A percentile compares a stretch with the other conserved stretches of the same genome.
phyloP scores from a whole-genome alignment of 805 yeast genomes.

The Candida chauliodis region DNA sequence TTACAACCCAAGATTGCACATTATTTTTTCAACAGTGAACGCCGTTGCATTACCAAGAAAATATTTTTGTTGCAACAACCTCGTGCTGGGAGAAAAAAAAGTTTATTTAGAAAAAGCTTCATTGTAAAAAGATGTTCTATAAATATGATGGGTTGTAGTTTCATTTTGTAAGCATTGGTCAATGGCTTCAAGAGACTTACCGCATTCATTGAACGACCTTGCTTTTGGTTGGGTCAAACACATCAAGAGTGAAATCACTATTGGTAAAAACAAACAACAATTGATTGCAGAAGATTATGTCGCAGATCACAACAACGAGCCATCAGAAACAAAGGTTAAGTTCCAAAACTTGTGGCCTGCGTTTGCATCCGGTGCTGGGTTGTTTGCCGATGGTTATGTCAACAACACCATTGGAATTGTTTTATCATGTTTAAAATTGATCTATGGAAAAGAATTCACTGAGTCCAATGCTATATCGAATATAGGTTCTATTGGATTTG shows the following conservation, averaged over 20 bases:
- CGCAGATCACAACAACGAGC: constrained; percentile 15
- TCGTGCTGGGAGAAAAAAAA: too few species aligned
- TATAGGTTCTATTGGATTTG: constrained; percentile 85
- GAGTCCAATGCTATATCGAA: constrained; percentile 70
- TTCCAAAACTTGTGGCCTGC: constrained; percentile 52
- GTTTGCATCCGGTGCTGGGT: constrained; percentile 84
- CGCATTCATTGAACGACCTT: constrained; percentile 23
- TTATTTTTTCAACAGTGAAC: too few species aligned
- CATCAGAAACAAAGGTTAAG: constrained; percentile 14
- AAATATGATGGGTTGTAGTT: too few species aligned
- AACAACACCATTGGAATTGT: constrained; percentile 82
- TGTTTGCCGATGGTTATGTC: constrained; percentile 90
- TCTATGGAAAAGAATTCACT: constrained; percentile 64
- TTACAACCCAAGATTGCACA: too few species aligned
- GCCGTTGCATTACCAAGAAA: too few species aligned
- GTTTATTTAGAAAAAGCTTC: too few species aligned
- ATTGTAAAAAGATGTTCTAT: too few species aligned
- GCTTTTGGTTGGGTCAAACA: constrained; percentile 41
- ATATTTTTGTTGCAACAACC: too few species aligned
- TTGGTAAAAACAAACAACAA: constrained; percentile 23
- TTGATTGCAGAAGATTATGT: constrained; percentile 15
- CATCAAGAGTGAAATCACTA: constrained; percentile 41
- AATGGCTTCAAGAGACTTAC: constrained; percentile 49
- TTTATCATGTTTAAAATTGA: constrained; percentile 59
- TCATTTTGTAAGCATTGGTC: neutral